These are phyloP conservation scores for Suillus americanus DNA, from an alignment of 768 basidiomycete genomes.

Conservation along the genomic window DNA sequence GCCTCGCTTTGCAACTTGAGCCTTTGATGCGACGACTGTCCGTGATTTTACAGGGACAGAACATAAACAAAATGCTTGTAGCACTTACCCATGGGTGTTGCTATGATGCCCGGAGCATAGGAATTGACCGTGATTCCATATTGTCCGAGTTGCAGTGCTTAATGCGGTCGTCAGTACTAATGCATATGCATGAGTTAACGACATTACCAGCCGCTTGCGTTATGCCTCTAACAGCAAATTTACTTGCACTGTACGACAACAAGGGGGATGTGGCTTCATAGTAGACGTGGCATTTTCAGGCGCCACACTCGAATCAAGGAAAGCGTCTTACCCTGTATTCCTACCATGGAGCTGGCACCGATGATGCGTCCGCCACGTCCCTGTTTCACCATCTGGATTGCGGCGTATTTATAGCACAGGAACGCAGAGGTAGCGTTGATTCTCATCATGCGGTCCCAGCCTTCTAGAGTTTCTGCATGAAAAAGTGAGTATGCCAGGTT, in stretches of 20 bases:
- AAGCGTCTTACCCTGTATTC: constrained; percentile 23
- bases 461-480: constrained; percentile 12
- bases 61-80: neutral
- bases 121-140: constrained; percentile 38
- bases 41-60: neutral
- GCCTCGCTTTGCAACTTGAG: neutral
- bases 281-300: neutral
- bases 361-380: constrained; percentile 39
- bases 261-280: neutral
- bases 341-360: constrained; percentile 34
- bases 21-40: neutral
- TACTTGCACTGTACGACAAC: constrained; percentile 16
- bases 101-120: constrained; percentile 36
- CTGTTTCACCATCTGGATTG: constrained; percentile 38
- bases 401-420: constrained; percentile 42
- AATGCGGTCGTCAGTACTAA: neutral
- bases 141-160: constrained; percentile 26
- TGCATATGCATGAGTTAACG: neutral
- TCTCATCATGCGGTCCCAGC: constrained; percentile 26
- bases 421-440: constrained; percentile 36
- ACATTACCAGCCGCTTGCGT: constrained; percentile 37
- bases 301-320: neutral
- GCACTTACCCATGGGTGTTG: constrained; percentile 29
- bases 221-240: constrained; percentile 39
- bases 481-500: neutral